These are phyloP conservation scores for Musa beccarii DNA, from an alignment of 176 grass and related monocot species.

Conservation along the genomic window DNA sequence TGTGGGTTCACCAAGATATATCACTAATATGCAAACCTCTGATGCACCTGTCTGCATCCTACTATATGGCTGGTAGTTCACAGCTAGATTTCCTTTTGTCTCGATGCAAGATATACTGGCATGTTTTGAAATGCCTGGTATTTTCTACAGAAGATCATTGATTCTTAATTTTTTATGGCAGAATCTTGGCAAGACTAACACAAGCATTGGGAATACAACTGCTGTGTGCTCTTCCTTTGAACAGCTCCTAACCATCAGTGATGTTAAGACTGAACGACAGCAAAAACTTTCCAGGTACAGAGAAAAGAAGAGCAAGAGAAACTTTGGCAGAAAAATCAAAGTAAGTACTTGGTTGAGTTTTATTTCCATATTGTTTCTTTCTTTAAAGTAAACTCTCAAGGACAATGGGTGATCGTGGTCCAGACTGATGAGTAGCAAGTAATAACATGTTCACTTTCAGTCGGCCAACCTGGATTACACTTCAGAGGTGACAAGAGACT, in stretches of 20 bases:
- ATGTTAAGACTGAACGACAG: slow-evolving; percentile 72
- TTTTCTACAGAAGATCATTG: neutral
- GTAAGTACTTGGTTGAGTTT: slow-evolving; percentile 17
- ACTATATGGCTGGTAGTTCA: neutral
- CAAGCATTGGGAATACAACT: slow-evolving; percentile 29
- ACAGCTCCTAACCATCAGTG: slow-evolving; percentile 63
- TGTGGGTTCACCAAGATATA: too few relatives aligned
- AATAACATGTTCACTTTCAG: too few relatives aligned
- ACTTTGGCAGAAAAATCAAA: slow-evolving; percentile 99
- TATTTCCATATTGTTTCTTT: neutral
- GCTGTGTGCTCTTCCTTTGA: slow-evolving; percentile 45
- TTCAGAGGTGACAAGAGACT: too few relatives aligned
- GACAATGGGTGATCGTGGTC: too few relatives aligned
- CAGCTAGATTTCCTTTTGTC: neutral
- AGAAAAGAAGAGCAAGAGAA: slow-evolving; percentile 92
- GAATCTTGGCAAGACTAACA: slow-evolving; percentile 63
- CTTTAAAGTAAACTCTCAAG: neutral
- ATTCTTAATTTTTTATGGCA: slow-evolving; percentile 26
- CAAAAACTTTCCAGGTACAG: slow-evolving; percentile 94
- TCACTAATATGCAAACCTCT: too few relatives aligned
- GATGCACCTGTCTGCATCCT: neutral
- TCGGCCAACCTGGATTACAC: too few relatives aligned
- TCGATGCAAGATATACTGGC: too few relatives aligned
- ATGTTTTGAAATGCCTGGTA: neutral
- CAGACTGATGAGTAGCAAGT: too few relatives aligned